Percentiles rank a stretch among this genome's conserved stretches.
These are phyloP conservation scores for Phalaenopsis aphrodite DNA, from an alignment of 106 monocot genomes.

Conservation along the genomic window DNA sequence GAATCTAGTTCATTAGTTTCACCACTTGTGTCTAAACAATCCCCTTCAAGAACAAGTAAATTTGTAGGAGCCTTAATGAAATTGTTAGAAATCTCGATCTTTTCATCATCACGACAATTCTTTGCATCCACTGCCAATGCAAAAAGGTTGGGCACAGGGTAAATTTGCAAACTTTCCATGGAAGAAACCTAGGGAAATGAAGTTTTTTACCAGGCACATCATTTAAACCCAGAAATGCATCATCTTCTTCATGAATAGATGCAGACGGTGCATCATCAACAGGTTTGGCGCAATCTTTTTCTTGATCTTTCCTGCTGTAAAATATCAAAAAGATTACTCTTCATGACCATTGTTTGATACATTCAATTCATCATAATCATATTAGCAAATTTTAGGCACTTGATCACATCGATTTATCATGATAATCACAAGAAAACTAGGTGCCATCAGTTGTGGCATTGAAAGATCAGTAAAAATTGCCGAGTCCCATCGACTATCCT, in stretches of 20 bases:
- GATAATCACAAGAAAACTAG: conserved; percentile 1
- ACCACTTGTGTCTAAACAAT: conserved; percentile 53
- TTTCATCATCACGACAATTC: conserved; percentile 40
- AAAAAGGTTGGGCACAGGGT: neutral
- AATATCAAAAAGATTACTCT: neutral
- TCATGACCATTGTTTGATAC: neutral
- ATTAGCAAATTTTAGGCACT: neutral
- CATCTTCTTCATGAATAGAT: conserved; percentile 41
- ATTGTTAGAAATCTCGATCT: conserved; percentile 24
- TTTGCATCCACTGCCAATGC: conserved; percentile 57
- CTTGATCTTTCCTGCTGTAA: conserved; percentile 57
- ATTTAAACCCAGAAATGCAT: conserved; percentile 64
- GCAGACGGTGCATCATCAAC: conserved; percentile 23
- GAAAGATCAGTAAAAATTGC: neutral
- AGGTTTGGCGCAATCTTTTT: conserved; percentile 29
- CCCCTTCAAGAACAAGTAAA: conserved; percentile 81
- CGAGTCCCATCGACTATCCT: neutral
- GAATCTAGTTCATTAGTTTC: conserved; percentile 73
- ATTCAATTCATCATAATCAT: neutral
- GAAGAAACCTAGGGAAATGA: neutral
- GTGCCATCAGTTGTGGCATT: neutral
- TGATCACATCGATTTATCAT: neutral
- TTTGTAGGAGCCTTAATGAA: conserved; percentile 65
- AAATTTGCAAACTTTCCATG: neutral
- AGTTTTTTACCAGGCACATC: conserved; percentile 67